A percentile compares a stretch with the other conserved stretches of the same genome.
phyloP scores from a whole-genome alignment of 495 filamentous ascomycete species.

The Tuber borchii region DNA sequence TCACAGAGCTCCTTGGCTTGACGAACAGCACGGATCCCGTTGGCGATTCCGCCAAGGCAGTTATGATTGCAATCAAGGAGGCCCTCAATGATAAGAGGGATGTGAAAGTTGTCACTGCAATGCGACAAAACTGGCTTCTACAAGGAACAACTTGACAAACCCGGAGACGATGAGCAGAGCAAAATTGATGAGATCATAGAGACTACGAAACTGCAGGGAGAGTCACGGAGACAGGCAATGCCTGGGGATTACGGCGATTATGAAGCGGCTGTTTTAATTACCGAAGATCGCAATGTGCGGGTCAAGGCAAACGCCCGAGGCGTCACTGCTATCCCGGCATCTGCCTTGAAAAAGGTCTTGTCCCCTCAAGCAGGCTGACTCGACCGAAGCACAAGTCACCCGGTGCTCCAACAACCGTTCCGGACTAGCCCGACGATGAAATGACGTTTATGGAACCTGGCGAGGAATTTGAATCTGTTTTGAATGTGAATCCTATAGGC shows the following conservation, averaged over 20 bases:
- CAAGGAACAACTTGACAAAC: constrained; percentile 30
- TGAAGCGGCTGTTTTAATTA: constrained; percentile 38
- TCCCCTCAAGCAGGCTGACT: constrained; percentile 11
- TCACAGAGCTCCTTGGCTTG: constrained; percentile 38
- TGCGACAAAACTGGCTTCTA: constrained; percentile 37
- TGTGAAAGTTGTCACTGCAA: constrained; percentile 39
- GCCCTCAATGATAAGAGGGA: constrained; percentile 33
- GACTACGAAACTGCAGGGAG: constrained; percentile 30
- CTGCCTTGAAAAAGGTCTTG: constrained; percentile 20
- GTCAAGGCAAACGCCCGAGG: constrained; percentile 39
- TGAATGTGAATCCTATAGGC: constrained; percentile 1
- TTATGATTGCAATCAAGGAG: constrained; percentile 34
- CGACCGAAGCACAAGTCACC: constrained; percentile 21
- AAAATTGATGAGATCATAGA: constrained; percentile 41
- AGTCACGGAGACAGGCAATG: constrained; percentile 23
- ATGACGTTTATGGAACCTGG: constrained; percentile 15
- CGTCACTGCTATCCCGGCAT: constrained; percentile 32
- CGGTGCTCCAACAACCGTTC: constrained; percentile 9
- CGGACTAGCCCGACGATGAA: constrained; percentile 30
- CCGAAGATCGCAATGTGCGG: constrained; percentile 38
- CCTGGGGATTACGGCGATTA: constrained; percentile 26
- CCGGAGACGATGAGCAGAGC: constrained; percentile 25
- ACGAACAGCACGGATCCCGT: constrained; percentile 32
- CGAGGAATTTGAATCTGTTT: constrained; percentile 13
- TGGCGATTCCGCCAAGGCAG: constrained; percentile 29